Base-by-base conservation (phyloP, 2,329 filamentous ascomycete genomes). In the Fusarium tricinctum region DNA sequence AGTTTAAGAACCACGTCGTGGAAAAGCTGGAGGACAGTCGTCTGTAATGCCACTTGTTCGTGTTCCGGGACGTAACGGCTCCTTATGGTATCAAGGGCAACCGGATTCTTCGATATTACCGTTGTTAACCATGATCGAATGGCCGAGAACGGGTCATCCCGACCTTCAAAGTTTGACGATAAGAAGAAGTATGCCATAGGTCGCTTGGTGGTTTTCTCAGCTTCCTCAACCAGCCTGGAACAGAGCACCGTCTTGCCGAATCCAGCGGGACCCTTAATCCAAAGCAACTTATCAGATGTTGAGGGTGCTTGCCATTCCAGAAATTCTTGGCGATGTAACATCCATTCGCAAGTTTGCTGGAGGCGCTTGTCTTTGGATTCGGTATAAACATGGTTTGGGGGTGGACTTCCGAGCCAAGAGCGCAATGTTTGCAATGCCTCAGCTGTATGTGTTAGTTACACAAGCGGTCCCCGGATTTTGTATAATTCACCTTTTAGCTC, bases 221-320 rank as follows among this genome's bases (percentile, higher is more conserved):
- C 42, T 26, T 78, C 43, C 23, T 79, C 35, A 3, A 78, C 53
- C 0, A 80, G 22, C 8, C 52, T 72, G 5, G 78, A 63, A 49
- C 75, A 77, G 2, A 80, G 64, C 0, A 78, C 48, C 0, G 77
- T 80, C 48, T 80, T 80, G 0, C 77, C 78, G 39, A 75, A 78
- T 0, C 78, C 71, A 1, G 68, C 53, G 19, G 65, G 65, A 1
- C 76, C 76, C 38, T 76, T 63, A 12, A 79, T 71, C 78, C 78
- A 80, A 1, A 80, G 58, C 3, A 78, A 0, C 10, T 68, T 72
- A 9, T 10, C 10, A 2, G 30, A 23, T 0, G 6, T 7, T 0
- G 38, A 38, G 0, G 35, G n/a, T 1, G 4, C 6, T 4, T 22
- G 15, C 43, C 43, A 60, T 4, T 60, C 9, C 0, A 15, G 4